A percentile compares a stretch with the other conserved stretches of the same genome.
Conservation (phyloP, 78 protist species). For the Cavenderia fasciculata region DNA sequence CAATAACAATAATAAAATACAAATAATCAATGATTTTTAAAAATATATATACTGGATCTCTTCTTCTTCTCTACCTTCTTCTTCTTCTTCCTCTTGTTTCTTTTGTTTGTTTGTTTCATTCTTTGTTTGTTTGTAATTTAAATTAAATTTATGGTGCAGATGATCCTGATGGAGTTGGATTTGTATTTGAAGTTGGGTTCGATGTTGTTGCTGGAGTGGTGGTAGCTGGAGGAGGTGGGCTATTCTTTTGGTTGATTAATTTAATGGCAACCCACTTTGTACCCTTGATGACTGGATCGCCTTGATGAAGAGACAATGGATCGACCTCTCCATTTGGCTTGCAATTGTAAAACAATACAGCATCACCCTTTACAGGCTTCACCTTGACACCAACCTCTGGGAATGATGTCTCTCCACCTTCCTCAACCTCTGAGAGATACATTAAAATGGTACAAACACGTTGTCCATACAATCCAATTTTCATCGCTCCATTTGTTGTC, state of each 20-base stretch:
- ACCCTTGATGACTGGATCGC: constrained; percentile 74
- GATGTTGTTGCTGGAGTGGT: not conserved
- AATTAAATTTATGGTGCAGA: too few relatives aligned
- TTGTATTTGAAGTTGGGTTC: too few relatives aligned
- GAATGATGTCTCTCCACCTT: constrained; percentile 78
- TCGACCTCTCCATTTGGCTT: constrained; percentile 77
- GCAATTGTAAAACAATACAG: constrained; percentile 78
- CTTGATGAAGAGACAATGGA: constrained; percentile 69
- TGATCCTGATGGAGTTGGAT: too few relatives aligned
- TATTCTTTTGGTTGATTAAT: constrained; percentile 57
- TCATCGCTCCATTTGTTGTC: constrained; percentile 77
- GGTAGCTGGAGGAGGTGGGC: not conserved
- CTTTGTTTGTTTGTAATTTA: too few relatives aligned
- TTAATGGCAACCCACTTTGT: constrained; percentile 72
- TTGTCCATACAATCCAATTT: constrained; percentile 77
- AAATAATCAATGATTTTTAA: too few relatives aligned
- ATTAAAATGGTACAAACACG: constrained; percentile 68
- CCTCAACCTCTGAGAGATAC: constrained; percentile 70
- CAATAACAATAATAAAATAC: too few relatives aligned
- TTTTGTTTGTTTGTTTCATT: too few relatives aligned
- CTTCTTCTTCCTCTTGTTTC: too few relatives aligned
- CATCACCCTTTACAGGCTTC: constrained; percentile 73
- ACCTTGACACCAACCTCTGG: constrained; percentile 63
- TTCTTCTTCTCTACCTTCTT: too few relatives aligned
- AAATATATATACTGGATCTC: too few relatives aligned